Conservation (phyloP, 2,329 filamentous ascomycete genomes). For the Aspergillus carbonarius region DNA sequence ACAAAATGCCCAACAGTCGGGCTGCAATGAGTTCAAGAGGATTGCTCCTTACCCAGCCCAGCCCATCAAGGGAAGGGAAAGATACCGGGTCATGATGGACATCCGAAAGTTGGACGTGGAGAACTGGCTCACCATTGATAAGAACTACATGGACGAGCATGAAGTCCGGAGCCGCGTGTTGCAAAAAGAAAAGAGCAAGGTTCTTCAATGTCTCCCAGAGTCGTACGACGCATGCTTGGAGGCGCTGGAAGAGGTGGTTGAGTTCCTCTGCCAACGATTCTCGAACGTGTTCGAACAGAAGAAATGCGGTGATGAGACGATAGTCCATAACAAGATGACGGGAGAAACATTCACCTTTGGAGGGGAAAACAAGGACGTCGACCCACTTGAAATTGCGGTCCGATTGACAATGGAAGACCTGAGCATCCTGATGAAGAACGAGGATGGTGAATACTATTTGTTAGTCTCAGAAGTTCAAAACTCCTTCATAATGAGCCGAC, state of each 20-base stretch:
- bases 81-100: slow-evolving; percentile 49
- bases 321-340: slow-evolving; percentile 45
- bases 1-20: slow-evolving; percentile 10
- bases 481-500: not conserved
- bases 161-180: slow-evolving; percentile 44
- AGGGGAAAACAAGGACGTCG: slow-evolving; percentile 31
- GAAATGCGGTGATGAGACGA: slow-evolving; percentile 25
- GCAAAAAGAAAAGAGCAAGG: slow-evolving; percentile 37
- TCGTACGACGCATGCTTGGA: slow-evolving; percentile 49
- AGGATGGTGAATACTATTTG: slow-evolving; percentile 50
- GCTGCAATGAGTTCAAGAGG: slow-evolving; percentile 31
- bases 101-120: slow-evolving; percentile 46
- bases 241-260: slow-evolving; percentile 46
- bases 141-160: slow-evolving; percentile 47
- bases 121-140: slow-evolving; percentile 53
- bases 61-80: slow-evolving; percentile 39
- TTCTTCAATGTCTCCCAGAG: slow-evolving; percentile 47
- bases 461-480: slow-evolving; percentile 22
- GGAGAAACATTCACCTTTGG: slow-evolving; percentile 45
- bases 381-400: slow-evolving; percentile 52
- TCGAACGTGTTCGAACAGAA: slow-evolving; percentile 44
- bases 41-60: slow-evolving; percentile 40
- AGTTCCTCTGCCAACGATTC: slow-evolving; percentile 47
- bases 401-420: slow-evolving; percentile 55
- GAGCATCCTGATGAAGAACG: slow-evolving; percentile 48